Evolutionary conservation across 1,284 basidiomycete genomes (phyloP).

Genomic region (Puccinia novopanici): DNA sequence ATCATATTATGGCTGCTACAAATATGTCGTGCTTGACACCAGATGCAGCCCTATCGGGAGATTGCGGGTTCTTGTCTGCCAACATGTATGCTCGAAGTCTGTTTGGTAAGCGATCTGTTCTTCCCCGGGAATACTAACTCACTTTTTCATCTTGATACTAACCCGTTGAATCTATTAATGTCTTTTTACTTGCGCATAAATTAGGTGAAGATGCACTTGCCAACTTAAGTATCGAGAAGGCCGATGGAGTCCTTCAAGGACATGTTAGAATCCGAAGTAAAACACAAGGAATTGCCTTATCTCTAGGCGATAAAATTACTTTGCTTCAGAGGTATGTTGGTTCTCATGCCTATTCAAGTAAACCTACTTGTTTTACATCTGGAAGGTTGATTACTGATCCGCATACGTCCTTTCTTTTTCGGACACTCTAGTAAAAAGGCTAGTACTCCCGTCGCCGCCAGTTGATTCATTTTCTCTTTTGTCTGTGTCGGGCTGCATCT

Average conservation of each 20-base stretch:
- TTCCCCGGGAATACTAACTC: not conserved
- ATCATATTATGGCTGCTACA: conserved; percentile 86
- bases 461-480: not conserved
- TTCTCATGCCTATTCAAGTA: not conserved
- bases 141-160: not conserved
- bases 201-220: conserved; percentile 83
- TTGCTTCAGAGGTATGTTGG: conserved; percentile 50
- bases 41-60: conserved; percentile 83
- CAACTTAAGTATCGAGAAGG: conserved; percentile 89
- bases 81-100: conserved; percentile 89
- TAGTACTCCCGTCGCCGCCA: not conserved
- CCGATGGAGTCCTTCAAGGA: conserved; percentile 80
- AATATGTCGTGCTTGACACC: conserved; percentile 97
- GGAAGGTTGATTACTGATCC: not conserved
- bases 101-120: conserved; percentile 66
- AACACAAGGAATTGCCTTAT: conserved; percentile 91
- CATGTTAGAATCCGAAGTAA: conserved; percentile 91
- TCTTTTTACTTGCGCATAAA: not conserved
- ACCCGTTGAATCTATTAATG: not conserved
- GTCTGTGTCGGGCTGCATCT: not conserved
- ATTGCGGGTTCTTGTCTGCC: conserved; percentile 89
- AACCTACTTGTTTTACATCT: not conserved
- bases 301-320: conserved; percentile 80
- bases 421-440: not conserved
- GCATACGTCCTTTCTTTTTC: not conserved